These are phyloP conservation scores for Linnemannia elongata DNA, from an alignment of 192 early-diverging fungal genomes.

Conservation along the genomic window DNA sequence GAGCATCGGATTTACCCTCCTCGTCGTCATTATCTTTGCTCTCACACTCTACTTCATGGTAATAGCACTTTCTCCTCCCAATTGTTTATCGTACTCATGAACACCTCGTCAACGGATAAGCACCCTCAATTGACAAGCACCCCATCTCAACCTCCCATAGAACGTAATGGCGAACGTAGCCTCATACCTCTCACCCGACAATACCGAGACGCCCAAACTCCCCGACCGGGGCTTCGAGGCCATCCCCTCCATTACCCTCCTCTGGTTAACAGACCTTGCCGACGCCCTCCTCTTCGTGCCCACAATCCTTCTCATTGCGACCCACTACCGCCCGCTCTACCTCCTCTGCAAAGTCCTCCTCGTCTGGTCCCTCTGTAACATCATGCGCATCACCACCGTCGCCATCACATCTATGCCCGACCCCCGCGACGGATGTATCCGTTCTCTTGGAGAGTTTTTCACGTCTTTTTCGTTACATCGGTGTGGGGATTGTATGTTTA, in stretches of 20 bases:
- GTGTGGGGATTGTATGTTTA: constrained; percentile 77
- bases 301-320: constrained; percentile 63
- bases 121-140: not conserved
- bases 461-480: constrained; percentile 69
- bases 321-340: constrained; percentile 67
- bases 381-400: constrained; percentile 73
- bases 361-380: constrained; percentile 66
- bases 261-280: constrained; percentile 75
- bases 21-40: constrained; percentile 30
- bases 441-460: constrained; percentile 67
- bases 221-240: constrained; percentile 71
- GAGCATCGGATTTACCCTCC: constrained; percentile 17
- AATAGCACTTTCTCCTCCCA: not conserved
- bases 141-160: constrained; percentile 4
- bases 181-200: constrained; percentile 64
- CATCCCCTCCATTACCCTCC: constrained; percentile 63
- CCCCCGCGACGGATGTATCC: constrained; percentile 69
- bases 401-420: constrained; percentile 78
- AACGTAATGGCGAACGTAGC: constrained; percentile 77
- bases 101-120: not conserved
- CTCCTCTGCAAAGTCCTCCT: constrained; percentile 66
- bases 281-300: constrained; percentile 69
- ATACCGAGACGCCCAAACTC: constrained; percentile 36
- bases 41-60: constrained; percentile 55
- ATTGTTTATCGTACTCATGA: not conserved